A percentile compares a stretch with the other conserved stretches of the same genome.
phyloP scores from a whole-genome alignment of 805 yeast genomes.

The Yarrowia porcina region DNA sequence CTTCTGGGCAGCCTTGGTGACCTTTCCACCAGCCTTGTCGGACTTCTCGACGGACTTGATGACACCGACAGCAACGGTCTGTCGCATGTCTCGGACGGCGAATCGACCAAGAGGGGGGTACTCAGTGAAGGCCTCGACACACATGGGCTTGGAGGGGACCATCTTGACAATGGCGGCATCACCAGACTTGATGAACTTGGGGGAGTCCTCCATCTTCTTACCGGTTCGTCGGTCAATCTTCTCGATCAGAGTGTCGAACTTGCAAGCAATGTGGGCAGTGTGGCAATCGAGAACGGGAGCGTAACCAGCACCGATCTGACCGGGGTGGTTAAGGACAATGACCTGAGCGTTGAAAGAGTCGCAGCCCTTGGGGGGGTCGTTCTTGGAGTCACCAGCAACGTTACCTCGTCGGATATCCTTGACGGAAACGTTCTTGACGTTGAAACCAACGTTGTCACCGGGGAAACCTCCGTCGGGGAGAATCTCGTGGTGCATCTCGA shows the following conservation, averaged over 20 bases:
- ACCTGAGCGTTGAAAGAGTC: constrained; percentile 83
- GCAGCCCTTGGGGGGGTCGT: constrained; percentile 80
- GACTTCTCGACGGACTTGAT: constrained; percentile 92
- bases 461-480: constrained; percentile 68
- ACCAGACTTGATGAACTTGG: constrained; percentile 93
- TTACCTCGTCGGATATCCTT: constrained; percentile 91
- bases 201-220: constrained; percentile 82
- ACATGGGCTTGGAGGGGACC: constrained; percentile 86
- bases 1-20: constrained; percentile 92
- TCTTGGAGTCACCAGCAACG: constrained; percentile 87
- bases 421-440: constrained; percentile 85
- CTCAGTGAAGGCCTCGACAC: constrained; percentile 90
- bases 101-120: constrained; percentile 98
- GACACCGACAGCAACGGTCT: constrained; percentile 99
- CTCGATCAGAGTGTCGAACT: constrained; percentile 71
- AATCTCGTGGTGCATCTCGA: constrained; percentile 84
- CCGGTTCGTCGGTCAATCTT: constrained; percentile 93
- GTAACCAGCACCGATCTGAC: constrained; percentile 89
- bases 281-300: constrained; percentile 89
- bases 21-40: constrained; percentile 81
- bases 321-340: constrained; percentile 85
- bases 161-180: constrained; percentile 93
- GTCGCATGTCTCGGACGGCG: constrained; percentile 99
- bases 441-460: constrained; percentile 90
- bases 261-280: constrained; percentile 92